Conservation (phyloP, 2,329 filamentous ascomycete species). For the Elsinoe perseae region DNA sequence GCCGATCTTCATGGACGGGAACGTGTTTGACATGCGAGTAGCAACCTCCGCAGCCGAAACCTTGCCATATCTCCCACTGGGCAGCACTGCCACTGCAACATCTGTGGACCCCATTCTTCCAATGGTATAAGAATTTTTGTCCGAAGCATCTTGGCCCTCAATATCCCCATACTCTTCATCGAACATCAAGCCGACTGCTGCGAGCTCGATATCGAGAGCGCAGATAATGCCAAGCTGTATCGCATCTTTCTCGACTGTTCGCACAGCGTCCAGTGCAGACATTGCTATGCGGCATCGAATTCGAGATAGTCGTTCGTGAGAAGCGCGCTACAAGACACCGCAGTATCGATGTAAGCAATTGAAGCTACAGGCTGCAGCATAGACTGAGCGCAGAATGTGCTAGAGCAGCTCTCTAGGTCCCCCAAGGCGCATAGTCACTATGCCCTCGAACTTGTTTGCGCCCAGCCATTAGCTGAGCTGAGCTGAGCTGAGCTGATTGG, state of each 20-base stretch:
- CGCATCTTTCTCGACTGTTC: not conserved
- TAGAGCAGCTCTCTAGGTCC: too few species aligned
- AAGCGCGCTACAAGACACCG: too few species aligned
- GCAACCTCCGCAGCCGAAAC: constrained; percentile 19
- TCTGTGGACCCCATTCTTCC: constrained; percentile 18
- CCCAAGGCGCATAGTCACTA: too few species aligned
- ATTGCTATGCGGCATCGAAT: not conserved
- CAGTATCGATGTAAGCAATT: not conserved
- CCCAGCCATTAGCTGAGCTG: too few species aligned
- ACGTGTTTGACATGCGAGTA: constrained; percentile 17
- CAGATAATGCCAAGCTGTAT: constrained; percentile 5
- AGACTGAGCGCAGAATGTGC: too few species aligned
- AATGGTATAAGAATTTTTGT: constrained; percentile 19
- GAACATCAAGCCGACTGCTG: constrained; percentile 18
- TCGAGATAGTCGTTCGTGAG: too few species aligned
- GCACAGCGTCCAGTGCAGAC: not conserved
- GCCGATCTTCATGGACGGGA: constrained; percentile 17
- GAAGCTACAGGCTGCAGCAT: too few species aligned
- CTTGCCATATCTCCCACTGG: constrained; percentile 17
- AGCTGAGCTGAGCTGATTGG: not conserved
- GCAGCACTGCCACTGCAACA: constrained; percentile 20
- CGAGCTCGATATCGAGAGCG: constrained; percentile 20
- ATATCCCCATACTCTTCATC: constrained; percentile 19
- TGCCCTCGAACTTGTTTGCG: too few species aligned
- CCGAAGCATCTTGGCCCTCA: not conserved